These are phyloP conservation scores for Talaromyces ruber DNA, from an alignment of 495 filamentous ascomycete species.

Conservation along the genomic window DNA sequence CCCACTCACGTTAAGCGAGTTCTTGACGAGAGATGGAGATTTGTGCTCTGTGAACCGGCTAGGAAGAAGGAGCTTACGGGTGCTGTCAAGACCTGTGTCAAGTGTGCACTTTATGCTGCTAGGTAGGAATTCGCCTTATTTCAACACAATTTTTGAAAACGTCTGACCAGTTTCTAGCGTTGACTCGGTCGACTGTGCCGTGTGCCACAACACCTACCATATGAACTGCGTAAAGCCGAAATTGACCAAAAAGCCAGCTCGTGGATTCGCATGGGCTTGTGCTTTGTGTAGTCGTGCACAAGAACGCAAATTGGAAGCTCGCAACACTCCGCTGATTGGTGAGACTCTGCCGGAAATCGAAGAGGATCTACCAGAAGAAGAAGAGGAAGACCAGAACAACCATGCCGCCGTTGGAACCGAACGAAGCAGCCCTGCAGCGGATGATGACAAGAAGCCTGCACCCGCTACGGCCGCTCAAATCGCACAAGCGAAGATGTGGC, in stretches of 20 bases:
- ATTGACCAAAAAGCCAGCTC: conserved; percentile 89
- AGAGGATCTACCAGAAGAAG: conserved; percentile 26
- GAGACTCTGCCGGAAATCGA: conserved; percentile 70
- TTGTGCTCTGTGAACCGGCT: conserved; percentile 83
- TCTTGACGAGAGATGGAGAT: conserved; percentile 91
- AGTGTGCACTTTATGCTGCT: conserved; percentile 81
- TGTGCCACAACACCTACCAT: conserved; percentile 91
- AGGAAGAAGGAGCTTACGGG: conserved; percentile 92
- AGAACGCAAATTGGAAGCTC: conserved; percentile 84
- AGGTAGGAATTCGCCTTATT: conserved; percentile 47
- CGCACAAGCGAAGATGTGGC: conserved; percentile 88
- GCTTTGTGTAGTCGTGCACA: conserved; percentile 90
- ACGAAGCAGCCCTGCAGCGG: conserved; percentile 50
- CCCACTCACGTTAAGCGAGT: conserved; percentile 89
- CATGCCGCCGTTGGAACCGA: conserved; percentile 37
- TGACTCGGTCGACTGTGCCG: conserved; percentile 95
- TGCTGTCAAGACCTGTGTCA: conserved; percentile 92
- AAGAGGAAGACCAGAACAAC: conserved; percentile 50
- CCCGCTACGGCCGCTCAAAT: conserved; percentile 84
- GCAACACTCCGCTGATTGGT: conserved; percentile 79
- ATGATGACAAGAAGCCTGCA: conserved; percentile 44
- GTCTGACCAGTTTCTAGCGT: conserved; percentile 39
- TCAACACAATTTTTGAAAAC: background rate
- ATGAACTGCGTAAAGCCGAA: conserved; percentile 96
- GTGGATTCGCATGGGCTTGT: conserved; percentile 97